Percentiles rank a stretch among this genome's conserved stretches.
Evolutionary conservation across 176 grass and related monocot species (phyloP).

Genomic region (Phyllostachys edulis): DNA sequence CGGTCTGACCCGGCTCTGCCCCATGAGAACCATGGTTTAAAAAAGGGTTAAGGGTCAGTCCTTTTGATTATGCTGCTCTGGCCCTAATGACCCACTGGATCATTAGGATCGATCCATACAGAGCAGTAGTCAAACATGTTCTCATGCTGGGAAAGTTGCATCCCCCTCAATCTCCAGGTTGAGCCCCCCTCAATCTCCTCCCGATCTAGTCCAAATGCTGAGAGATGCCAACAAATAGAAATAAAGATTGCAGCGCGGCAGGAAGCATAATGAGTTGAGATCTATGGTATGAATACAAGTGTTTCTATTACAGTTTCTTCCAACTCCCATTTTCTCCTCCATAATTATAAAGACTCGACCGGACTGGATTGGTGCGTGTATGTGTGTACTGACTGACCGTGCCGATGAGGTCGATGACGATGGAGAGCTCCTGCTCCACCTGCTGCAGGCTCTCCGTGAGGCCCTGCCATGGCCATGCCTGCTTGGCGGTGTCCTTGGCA

Average conservation of each 20-base stretch:
- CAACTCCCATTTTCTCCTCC: neutral
- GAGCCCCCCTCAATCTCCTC: no score
- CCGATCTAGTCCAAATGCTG: slow-evolving; percentile 90
- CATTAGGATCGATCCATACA: no score
- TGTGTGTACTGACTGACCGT: slow-evolving; percentile 48
- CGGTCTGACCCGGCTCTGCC: no score
- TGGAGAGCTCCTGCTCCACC: slow-evolving; percentile 77
- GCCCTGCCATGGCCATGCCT: slow-evolving; percentile 79
- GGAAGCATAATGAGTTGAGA: slow-evolving; percentile 14
- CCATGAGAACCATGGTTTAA: no score
- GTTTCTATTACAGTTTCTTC: neutral
- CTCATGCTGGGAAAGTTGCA: no score
- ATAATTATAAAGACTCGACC: neutral
- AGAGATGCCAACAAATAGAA: slow-evolving; percentile 28
- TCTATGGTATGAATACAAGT: neutral
- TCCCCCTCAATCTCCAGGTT: no score
- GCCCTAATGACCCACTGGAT: no score
- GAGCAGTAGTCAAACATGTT: no score
- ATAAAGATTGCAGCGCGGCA: slow-evolving; percentile 12
- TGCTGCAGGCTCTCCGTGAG: slow-evolving; percentile 78
- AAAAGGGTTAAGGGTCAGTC: no score
- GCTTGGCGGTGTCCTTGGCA: slow-evolving; percentile 40
- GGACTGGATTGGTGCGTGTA: neutral
- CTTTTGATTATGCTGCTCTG: no score
- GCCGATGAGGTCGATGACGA: slow-evolving; percentile 89